A percentile compares a stretch with the other conserved stretches of the same genome.
Conservation (phyloP, 169 alveolate genomes). For the Cryptosporidium canis region DNA sequence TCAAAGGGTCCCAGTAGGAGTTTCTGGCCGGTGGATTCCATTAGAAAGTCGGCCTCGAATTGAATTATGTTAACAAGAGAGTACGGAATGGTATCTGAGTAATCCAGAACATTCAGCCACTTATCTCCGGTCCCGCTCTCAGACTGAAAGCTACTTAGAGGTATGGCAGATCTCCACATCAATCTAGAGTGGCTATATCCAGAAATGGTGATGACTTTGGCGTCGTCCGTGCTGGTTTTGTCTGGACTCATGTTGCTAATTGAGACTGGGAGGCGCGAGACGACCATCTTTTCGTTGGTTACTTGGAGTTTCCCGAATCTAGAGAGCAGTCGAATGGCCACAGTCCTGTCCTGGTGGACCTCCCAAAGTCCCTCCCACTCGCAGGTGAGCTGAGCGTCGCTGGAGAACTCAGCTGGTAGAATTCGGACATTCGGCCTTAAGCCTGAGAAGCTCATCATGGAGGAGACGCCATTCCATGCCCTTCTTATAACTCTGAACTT, state of each 20-base stretch:
- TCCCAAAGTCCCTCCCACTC: constrained; percentile 71
- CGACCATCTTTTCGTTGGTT: constrained; percentile 26
- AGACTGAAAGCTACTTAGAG: background rate
- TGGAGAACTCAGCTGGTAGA: constrained; percentile 10
- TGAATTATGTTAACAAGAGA: constrained; percentile 41
- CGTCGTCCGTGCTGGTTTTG: background rate
- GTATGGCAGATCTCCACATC: constrained; percentile 7
- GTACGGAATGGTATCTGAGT: constrained; percentile 25
- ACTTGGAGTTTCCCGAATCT: background rate
- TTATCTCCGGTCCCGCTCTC: background rate
- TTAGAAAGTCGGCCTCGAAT: background rate
- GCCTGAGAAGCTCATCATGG: constrained; percentile 8
- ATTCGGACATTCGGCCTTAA: constrained; percentile 21
- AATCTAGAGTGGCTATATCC: background rate
- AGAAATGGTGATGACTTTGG: constrained; percentile 1
- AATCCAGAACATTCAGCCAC: constrained; percentile 59
- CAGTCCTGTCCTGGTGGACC: background rate
- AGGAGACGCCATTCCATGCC: constrained; percentile 65
- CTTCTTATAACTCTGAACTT: constrained; percentile 24
- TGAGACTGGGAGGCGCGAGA: constrained; percentile 29
- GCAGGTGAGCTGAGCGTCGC: background rate
- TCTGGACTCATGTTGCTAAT: background rate
- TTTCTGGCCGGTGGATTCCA: background rate
- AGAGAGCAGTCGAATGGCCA: background rate
- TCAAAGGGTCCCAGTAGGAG: constrained; percentile 33